These are phyloP conservation scores for Tubosaeta brunneosetosa DNA, from an alignment of 768 basidiomycete species.

Conservation along the genomic window DNA sequence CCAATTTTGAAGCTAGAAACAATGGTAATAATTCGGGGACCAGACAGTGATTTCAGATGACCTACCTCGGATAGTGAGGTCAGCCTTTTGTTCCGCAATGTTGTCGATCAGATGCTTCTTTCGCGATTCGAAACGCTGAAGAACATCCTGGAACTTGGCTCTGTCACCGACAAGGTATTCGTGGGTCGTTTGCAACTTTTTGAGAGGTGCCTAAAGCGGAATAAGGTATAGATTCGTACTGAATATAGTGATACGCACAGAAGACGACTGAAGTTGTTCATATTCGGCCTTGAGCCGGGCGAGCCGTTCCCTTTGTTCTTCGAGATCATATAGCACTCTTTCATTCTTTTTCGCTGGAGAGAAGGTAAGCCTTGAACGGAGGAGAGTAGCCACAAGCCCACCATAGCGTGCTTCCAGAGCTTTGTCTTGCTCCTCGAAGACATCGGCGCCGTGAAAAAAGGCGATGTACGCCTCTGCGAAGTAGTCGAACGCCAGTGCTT, in stretches of 20 bases:
- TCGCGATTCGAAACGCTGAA: slow-evolving; percentile 64
- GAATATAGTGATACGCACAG: slow-evolving; percentile 37
- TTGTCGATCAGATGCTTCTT: slow-evolving; percentile 64
- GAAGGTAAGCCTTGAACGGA: not conserved
- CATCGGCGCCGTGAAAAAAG: slow-evolving; percentile 65
- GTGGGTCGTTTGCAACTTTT: slow-evolving; percentile 58
- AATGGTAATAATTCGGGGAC: slow-evolving; percentile 1
- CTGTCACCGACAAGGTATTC: slow-evolving; percentile 65
- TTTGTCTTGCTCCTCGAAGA: slow-evolving; percentile 66
- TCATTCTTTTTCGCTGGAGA: slow-evolving; percentile 65
- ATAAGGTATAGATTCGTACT: not conserved
- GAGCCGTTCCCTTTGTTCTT: slow-evolving; percentile 48
- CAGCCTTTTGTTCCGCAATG: slow-evolving; percentile 63
- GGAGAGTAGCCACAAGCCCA: slow-evolving; percentile 29
- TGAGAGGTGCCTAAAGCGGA: slow-evolving; percentile 51
- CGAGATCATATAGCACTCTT: slow-evolving; percentile 58
- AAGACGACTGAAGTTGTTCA: slow-evolving; percentile 56
- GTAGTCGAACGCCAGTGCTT: slow-evolving; percentile 74
- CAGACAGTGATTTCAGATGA: not conserved
- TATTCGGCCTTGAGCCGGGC: slow-evolving; percentile 47
- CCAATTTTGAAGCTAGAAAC: slow-evolving; percentile 54
- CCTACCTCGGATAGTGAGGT: slow-evolving; percentile 54
- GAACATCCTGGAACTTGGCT: slow-evolving; percentile 73
- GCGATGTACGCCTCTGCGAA: slow-evolving; percentile 59
- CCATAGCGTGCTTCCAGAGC: slow-evolving; percentile 74